Conservation (phyloP, 345 rosid genomes). For the Physaria fendleri region DNA sequence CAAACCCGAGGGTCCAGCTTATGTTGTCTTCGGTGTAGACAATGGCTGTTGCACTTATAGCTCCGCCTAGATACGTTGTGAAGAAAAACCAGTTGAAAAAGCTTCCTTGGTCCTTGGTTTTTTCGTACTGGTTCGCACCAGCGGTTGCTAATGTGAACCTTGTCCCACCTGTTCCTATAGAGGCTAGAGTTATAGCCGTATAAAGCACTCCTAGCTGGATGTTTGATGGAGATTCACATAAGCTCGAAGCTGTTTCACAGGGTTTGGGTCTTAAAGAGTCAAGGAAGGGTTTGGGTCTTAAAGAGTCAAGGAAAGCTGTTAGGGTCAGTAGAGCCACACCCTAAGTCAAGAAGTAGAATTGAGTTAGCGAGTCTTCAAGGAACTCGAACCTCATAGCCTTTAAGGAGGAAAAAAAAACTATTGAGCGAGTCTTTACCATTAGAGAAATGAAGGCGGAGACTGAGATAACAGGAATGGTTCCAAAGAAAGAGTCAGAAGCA, state of each 20-base stretch:
- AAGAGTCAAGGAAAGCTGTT: constrained; percentile 24
- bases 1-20: constrained; percentile 47
- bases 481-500: constrained; percentile 39
- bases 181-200: constrained; percentile 30
- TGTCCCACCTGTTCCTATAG: constrained; percentile 32
- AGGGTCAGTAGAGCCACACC: constrained; percentile 36
- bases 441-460: constrained; percentile 33
- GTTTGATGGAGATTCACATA: constrained; percentile 16
- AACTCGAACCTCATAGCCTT: no score
- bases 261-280: constrained; percentile 32
- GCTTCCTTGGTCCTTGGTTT: constrained; percentile 26
- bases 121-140: constrained; percentile 42
- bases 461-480: constrained; percentile 32
- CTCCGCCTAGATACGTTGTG: constrained; percentile 13
- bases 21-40: constrained; percentile 41
- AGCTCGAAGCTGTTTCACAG: constrained; percentile 18
- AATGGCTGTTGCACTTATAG: constrained; percentile 26
- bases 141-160: constrained; percentile 36
- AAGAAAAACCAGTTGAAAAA: constrained; percentile 57
- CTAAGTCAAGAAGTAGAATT: background rate
- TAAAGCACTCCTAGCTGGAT: constrained; percentile 35
- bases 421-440: constrained; percentile 20
- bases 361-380: background rate
- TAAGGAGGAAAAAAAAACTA: background rate
- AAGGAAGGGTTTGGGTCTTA: constrained; percentile 29